Evolutionary conservation across 2,329 filamentous ascomycete species (phyloP).

Genomic region (Lecanosticta acicola): DNA sequence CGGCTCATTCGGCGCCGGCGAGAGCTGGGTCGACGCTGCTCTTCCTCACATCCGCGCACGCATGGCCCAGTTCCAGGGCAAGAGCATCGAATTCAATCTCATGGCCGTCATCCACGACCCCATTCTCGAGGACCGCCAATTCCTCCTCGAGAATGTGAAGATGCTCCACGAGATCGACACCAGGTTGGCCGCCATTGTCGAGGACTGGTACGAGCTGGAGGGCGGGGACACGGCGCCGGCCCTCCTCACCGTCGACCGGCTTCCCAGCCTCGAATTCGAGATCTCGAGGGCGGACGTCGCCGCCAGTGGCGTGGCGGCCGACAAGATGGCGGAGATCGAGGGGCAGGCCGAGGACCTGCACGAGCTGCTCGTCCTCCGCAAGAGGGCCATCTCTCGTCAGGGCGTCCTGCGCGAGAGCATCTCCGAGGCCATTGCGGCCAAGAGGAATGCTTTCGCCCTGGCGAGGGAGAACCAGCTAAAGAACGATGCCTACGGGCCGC

Average conservation of each 20-base stretch:
- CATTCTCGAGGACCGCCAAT: slow-evolving; percentile 42
- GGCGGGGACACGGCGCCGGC: slow-evolving; percentile 20
- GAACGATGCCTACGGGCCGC: no score
- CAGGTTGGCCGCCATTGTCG: slow-evolving; percentile 35
- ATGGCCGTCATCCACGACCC: slow-evolving; percentile 68
- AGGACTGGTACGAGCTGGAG: slow-evolving; percentile 42
- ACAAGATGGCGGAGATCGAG: slow-evolving; percentile 23
- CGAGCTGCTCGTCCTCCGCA: slow-evolving; percentile 35
- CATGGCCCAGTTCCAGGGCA: slow-evolving; percentile 62
- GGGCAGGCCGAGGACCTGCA: slow-evolving; percentile 19
- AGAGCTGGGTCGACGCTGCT: slow-evolving; percentile 63
- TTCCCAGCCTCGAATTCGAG: slow-evolving; percentile 22
- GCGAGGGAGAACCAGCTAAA: slow-evolving; percentile 55
- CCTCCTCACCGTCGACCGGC: no score
- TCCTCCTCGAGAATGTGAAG: slow-evolving; percentile 43
- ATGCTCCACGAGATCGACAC: slow-evolving; percentile 38
- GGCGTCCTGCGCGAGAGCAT: slow-evolving; percentile 36
- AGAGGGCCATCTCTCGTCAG: slow-evolving; percentile 40
- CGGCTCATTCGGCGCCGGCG: slow-evolving; percentile 41
- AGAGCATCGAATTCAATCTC: slow-evolving; percentile 68
- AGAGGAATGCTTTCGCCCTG: neutral
- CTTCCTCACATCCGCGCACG: slow-evolving; percentile 59
- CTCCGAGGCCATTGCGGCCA: slow-evolving; percentile 36
- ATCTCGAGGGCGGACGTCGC: slow-evolving; percentile 33
- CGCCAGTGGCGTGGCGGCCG: slow-evolving; percentile 26